phyloP scores from a whole-genome alignment of 2,329 filamentous ascomycete species.

The Macrophomina phaseolina region DNA sequence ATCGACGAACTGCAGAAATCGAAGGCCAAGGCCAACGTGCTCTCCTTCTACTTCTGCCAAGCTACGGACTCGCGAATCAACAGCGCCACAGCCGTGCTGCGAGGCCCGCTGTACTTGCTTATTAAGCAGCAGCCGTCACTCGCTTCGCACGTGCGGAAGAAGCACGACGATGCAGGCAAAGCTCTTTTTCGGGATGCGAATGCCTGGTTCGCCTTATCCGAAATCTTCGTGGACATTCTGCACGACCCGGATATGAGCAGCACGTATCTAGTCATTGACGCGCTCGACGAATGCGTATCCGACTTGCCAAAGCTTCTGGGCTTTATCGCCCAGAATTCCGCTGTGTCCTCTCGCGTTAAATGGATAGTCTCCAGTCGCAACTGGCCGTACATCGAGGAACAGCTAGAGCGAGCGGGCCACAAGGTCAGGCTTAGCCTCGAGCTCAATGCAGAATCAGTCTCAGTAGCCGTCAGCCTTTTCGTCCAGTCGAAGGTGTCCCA shows the following conservation, averaged over 20 bases:
- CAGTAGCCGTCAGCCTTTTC: slow-evolving; percentile 44
- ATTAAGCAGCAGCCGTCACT: slow-evolving; percentile 42
- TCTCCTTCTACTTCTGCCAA: slow-evolving; percentile 50
- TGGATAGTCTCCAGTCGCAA: not conserved
- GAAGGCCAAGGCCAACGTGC: slow-evolving; percentile 30
- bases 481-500: slow-evolving; percentile 44
- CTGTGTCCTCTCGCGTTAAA: not conserved
- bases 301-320: not conserved
- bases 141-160: slow-evolving; percentile 40
- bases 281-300: not conserved
- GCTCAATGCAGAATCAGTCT: slow-evolving; percentile 43
- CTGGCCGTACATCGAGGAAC: slow-evolving; percentile 40
- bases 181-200: slow-evolving; percentile 49
- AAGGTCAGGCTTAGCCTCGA: slow-evolving; percentile 40
- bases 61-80: slow-evolving; percentile 31
- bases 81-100: slow-evolving; percentile 47
- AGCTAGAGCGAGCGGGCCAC: slow-evolving; percentile 31
- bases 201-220: slow-evolving; percentile 44
- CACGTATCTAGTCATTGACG: not conserved
- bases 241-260: slow-evolving; percentile 35
- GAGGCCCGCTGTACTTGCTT: slow-evolving; percentile 52
- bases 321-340: not conserved
- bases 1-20: slow-evolving; percentile 38
- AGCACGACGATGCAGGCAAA: slow-evolving; percentile 43
- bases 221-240: slow-evolving; percentile 50